Evolutionary conservation across 805 yeast genomes (phyloP).

Genomic region (Zygotorulaspora danielsina): DNA sequence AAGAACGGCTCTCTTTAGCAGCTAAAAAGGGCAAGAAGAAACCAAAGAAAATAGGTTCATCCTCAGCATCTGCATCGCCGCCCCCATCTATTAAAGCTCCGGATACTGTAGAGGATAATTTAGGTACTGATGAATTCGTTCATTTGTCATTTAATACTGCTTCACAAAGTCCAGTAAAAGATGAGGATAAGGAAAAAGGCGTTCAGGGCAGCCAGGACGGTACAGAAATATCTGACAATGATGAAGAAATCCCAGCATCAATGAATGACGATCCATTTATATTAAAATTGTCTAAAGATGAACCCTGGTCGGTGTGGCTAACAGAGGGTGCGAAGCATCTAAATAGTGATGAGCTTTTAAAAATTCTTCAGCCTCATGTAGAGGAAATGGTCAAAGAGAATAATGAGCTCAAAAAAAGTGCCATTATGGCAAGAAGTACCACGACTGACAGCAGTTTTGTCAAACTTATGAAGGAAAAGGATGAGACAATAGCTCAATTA

Average conservation of each 20-base stretch:
- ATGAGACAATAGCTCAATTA: conserved; percentile 59
- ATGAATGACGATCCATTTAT: no score
- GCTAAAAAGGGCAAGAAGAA: conserved; percentile 45
- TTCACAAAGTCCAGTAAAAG: no score
- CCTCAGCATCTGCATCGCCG: conserved; percentile 7
- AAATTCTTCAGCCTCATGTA: conserved; percentile 13
- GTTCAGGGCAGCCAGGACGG: no score
- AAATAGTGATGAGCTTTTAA: conserved; percentile 6
- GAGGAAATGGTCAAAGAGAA: conserved; percentile 2
- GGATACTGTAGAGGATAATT: neutral
- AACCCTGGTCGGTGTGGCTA: conserved; percentile 12
- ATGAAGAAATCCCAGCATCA: no score
- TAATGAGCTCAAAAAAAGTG: conserved; percentile 2
- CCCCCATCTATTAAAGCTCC: neutral
- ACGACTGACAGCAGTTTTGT: conserved; percentile 20
- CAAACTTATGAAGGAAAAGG: conserved; percentile 37
- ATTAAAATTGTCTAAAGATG: no score
- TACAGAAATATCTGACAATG: no score
- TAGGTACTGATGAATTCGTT: no score
- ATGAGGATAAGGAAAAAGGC: no score
- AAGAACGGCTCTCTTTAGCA: conserved; percentile 81
- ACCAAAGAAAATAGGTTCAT: conserved; percentile 26
- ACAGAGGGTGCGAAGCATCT: neutral
- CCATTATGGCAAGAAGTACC: neutral
- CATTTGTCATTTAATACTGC: no score